phyloP scores from a whole-genome alignment of 495 filamentous ascomycete genomes.

The Penicillium alfredii region DNA sequence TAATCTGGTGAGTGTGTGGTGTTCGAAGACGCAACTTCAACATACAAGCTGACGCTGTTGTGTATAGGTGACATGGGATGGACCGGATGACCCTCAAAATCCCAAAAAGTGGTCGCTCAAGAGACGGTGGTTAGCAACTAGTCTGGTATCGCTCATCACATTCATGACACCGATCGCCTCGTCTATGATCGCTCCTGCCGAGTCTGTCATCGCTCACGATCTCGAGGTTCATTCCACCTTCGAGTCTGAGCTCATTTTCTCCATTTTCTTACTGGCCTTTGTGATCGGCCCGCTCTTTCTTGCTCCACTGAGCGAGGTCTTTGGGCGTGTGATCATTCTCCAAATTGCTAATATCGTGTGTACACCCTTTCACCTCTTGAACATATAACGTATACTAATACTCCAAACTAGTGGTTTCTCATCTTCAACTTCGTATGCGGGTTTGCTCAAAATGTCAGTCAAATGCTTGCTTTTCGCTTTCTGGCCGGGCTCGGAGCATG shows the following conservation, averaged over 20 bases:
- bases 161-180: conserved; percentile 44
- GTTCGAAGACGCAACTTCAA: too few species aligned
- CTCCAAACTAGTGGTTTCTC: conserved; percentile 46
- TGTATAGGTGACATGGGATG: too few species aligned
- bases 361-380: too few species aligned
- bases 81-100: conserved; percentile 40
- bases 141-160: conserved; percentile 44
- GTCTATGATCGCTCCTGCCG: conserved; percentile 58
- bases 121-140: conserved; percentile 49
- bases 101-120: conserved; percentile 38
- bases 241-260: conserved; percentile 55
- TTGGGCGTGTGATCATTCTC: conserved; percentile 46
- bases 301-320: conserved; percentile 58
- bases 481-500: conserved; percentile 46
- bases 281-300: conserved; percentile 65
- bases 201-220: conserved; percentile 43
- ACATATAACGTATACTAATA: conserved; percentile 39
- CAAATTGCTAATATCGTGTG: too few species aligned
- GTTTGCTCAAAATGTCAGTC: conserved; percentile 38
- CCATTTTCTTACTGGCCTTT: conserved; percentile 71
- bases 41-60: too few species aligned
- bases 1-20: too few species aligned
- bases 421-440: conserved; percentile 53
- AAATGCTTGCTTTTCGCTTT: conserved; percentile 52
- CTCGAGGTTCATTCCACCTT: conserved; percentile 46